phyloP scores from a whole-genome alignment of 164 flowering plant genomes.

The Stephania japonica region DNA sequence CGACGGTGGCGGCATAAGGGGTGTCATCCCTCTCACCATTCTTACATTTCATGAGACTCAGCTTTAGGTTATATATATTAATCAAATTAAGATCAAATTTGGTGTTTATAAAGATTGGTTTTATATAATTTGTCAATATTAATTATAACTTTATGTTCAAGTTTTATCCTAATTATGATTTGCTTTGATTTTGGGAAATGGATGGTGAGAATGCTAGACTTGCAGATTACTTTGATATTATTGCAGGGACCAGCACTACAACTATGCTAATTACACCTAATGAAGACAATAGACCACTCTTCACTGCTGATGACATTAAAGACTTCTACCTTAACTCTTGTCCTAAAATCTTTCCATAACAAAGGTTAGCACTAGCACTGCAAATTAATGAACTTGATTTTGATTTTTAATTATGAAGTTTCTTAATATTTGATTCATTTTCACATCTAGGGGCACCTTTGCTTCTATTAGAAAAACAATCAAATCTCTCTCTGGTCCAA shows the following conservation, averaged over 20 bases:
- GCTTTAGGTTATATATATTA: slow-evolving; percentile 25
- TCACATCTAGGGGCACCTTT: too few species aligned
- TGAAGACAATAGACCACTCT: slow-evolving; percentile 29
- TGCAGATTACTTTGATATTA: too few species aligned
- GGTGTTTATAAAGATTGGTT: too few species aligned
- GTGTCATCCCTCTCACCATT: slow-evolving; percentile 32
- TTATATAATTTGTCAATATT: too few species aligned
- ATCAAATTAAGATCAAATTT: too few species aligned
- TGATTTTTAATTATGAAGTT: too few species aligned
- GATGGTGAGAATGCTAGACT: slow-evolving; percentile 28
- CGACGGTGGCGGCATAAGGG: slow-evolving; percentile 43
- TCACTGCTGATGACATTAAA: slow-evolving; percentile 32
- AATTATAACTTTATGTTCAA: neutral
- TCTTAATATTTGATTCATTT: too few species aligned
- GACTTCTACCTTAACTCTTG: slow-evolving; percentile 24
- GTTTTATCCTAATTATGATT: neutral
- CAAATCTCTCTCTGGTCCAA: too few species aligned
- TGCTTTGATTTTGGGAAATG: slow-evolving; percentile 14
- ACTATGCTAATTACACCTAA: slow-evolving; percentile 37
- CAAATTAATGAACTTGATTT: too few species aligned
- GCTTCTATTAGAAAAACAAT: too few species aligned
- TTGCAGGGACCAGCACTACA: slow-evolving; percentile 42
- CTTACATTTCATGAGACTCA: slow-evolving; percentile 26
- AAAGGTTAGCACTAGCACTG: too few species aligned
- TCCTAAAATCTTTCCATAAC: too few species aligned